These are phyloP conservation scores for Sugiyamaella castrensis DNA, from an alignment of 1,139 yeast genomes.

Conservation along the genomic window DNA sequence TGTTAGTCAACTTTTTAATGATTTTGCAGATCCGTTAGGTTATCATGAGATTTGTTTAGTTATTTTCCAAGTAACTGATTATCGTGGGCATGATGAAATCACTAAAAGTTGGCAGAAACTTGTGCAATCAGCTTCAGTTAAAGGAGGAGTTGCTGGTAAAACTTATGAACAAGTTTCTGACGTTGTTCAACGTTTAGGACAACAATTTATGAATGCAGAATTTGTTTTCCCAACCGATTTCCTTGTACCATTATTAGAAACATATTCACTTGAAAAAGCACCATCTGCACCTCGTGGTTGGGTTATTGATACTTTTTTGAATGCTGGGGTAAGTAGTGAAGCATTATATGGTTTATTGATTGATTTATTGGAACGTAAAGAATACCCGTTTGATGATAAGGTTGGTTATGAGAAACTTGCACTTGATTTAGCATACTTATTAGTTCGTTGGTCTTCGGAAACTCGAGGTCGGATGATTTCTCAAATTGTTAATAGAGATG, in stretches of 20 bases:
- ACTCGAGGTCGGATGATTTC: slow-evolving; percentile 14
- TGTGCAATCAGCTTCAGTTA: slow-evolving; percentile 28
- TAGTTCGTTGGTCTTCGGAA: slow-evolving; percentile 29
- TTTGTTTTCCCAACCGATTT: slow-evolving; percentile 78
- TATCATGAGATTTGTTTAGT: slow-evolving; percentile 78
- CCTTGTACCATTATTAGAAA: slow-evolving; percentile 55
- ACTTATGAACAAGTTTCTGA: slow-evolving; percentile 39
- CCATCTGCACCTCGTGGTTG: slow-evolving; percentile 50
- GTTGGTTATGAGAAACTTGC: slow-evolving; percentile 29
- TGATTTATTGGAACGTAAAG: slow-evolving; percentile 57
- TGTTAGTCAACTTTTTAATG: slow-evolving; percentile 78
- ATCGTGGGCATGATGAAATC: slow-evolving; percentile 40
- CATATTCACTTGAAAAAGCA: slow-evolving; percentile 39
- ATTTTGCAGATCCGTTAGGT: slow-evolving; percentile 82
- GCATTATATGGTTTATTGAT: slow-evolving; percentile 65
- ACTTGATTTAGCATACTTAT: slow-evolving; percentile 29
- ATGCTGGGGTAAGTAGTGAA: slow-evolving; percentile 71
- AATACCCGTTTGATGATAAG: slow-evolving; percentile 36
- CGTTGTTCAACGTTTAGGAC: slow-evolving; percentile 48
- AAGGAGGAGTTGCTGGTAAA: slow-evolving; percentile 33
- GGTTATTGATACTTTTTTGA: slow-evolving; percentile 65
- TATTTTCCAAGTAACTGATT: slow-evolving; percentile 78
- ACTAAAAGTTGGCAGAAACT: slow-evolving; percentile 39
- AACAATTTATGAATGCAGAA: slow-evolving; percentile 54
- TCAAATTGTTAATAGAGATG: slow-evolving; percentile 10